Conservation (phyloP, 2,329 filamentous ascomycete genomes). For the Ophiostoma ips region DNA sequence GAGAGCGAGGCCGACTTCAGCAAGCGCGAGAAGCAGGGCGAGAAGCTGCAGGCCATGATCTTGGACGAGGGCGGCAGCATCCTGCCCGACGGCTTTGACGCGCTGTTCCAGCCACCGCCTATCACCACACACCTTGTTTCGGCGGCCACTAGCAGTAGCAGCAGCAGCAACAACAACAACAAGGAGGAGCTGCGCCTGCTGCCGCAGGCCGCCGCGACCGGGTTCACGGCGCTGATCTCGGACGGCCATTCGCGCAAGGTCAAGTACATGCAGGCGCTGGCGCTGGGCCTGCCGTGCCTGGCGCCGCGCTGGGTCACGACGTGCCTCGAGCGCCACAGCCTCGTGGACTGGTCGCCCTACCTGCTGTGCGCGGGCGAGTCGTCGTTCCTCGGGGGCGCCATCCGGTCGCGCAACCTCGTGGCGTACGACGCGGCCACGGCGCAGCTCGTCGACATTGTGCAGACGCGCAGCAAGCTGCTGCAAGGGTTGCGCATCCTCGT, state of each 20-base stretch:
- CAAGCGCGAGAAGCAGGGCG: slow-evolving; percentile 26
- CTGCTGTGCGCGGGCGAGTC: slow-evolving; percentile 77
- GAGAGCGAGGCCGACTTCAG: slow-evolving; percentile 32
- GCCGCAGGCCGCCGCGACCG: slow-evolving; percentile 36
- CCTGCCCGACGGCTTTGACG: slow-evolving; percentile 63
- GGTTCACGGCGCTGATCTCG: slow-evolving; percentile 76
- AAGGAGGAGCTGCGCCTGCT: slow-evolving; percentile 37
- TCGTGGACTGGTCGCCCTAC: slow-evolving; percentile 68
- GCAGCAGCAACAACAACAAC: slow-evolving; percentile 15
- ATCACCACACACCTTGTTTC: slow-evolving; percentile 19
- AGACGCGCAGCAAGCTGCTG: slow-evolving; percentile 48
- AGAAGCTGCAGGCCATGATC: slow-evolving; percentile 46
- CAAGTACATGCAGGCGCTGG: slow-evolving; percentile 91
- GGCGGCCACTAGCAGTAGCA: slow-evolving; percentile 1
- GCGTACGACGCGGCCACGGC: slow-evolving; percentile 46
- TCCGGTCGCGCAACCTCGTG: slow-evolving; percentile 57
- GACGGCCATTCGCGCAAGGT: slow-evolving; percentile 73
- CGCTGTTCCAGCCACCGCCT: slow-evolving; percentile 49
- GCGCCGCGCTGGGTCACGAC: slow-evolving; percentile 67
- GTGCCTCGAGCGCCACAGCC: slow-evolving; percentile 45
- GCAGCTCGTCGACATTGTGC: slow-evolving; percentile 42
- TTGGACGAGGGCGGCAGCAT: slow-evolving; percentile 57
- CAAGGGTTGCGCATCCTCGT: slow-evolving; percentile 54
- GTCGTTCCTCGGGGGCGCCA: slow-evolving; percentile 57
- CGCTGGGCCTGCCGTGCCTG: slow-evolving; percentile 76